These are phyloP conservation scores for Carallia brachiata DNA, from an alignment of 345 rosid species.

Conservation along the genomic window DNA sequence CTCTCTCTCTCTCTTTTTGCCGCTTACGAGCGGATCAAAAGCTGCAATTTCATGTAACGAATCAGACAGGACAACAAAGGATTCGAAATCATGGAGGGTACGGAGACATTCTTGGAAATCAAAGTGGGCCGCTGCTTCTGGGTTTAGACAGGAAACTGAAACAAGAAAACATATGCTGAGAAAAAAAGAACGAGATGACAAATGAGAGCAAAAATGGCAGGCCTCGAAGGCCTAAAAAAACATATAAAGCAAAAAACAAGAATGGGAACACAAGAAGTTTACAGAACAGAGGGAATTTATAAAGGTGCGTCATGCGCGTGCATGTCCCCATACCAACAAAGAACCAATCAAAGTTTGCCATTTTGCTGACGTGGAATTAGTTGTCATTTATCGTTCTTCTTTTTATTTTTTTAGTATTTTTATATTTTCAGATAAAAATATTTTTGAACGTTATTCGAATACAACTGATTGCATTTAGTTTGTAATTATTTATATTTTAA, in stretches of 20 bases:
- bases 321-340: slow-evolving; percentile 21
- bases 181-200: background rate
- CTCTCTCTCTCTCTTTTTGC: background rate
- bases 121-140: background rate
- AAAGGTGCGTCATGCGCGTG: slow-evolving; percentile 40
- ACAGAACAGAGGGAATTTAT: slow-evolving; percentile 33
- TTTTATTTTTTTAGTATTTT: too few species aligned
- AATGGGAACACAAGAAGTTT: slow-evolving; percentile 18
- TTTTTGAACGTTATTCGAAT: too few species aligned
- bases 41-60: slow-evolving; percentile 19
- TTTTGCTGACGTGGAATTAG: slow-evolving; percentile 26
- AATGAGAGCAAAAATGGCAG: slow-evolving; percentile 18
- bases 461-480: too few species aligned
- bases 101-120: background rate
- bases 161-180: background rate
- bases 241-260: background rate
- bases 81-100: background rate
- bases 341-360: slow-evolving; percentile 36
- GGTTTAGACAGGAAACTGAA: background rate
- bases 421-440: too few species aligned
- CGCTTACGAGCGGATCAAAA: slow-evolving; percentile 17
- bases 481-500: too few species aligned
- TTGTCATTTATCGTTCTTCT: background rate
- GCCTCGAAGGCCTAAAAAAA: background rate
- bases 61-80: background rate